These are phyloP conservation scores for Saccharomycopsis synnaedendra DNA, from an alignment of 805 yeast species.

Conservation along the genomic window DNA sequence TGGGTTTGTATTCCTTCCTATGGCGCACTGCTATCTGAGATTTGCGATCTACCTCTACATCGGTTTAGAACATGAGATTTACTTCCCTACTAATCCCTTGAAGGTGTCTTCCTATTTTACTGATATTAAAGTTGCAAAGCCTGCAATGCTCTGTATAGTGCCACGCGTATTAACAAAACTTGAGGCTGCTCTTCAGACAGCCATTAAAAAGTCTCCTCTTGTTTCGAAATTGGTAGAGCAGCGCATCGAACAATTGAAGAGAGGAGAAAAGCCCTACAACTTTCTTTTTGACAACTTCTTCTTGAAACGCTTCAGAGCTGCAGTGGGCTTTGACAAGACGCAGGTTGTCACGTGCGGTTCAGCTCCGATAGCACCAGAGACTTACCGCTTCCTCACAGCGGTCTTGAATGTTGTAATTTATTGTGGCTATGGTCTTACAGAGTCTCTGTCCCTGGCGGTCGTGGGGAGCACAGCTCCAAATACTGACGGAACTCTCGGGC, in stretches of 20 bases:
- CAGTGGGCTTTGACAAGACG: constrained; percentile 38
- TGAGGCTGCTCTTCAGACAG: constrained; percentile 48
- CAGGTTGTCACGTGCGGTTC: constrained; percentile 22
- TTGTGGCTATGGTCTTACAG: constrained; percentile 72
- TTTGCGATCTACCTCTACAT: constrained; percentile 25
- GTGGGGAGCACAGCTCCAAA: constrained; percentile 49
- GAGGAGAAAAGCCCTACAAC: constrained; percentile 26
- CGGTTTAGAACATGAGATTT: constrained; percentile 28
- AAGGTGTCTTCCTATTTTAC: constrained; percentile 43
- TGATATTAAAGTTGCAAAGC: constrained; percentile 44
- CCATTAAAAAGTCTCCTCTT: constrained; percentile 29
- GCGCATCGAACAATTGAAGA: constrained; percentile 25
- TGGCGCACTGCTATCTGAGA: constrained; percentile 44
- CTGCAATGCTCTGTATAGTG: constrained; percentile 42
- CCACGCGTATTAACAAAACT: constrained; percentile 56
- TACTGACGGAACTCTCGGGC: constrained; percentile 33
- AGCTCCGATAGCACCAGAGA: constrained; percentile 20
- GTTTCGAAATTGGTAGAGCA: constrained; percentile 31
- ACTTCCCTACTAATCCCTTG: constrained; percentile 32
- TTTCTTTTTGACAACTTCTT: constrained; percentile 27
- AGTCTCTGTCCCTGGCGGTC: constrained; percentile 50
- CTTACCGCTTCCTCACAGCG: constrained; percentile 40
- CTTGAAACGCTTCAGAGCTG: constrained; percentile 31
- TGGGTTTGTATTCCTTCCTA: constrained; percentile 33
- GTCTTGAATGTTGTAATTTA: constrained; percentile 40